phyloP scores from a whole-genome alignment of 192 early-diverging fungal species.

The Coemansia sp. region DNA sequence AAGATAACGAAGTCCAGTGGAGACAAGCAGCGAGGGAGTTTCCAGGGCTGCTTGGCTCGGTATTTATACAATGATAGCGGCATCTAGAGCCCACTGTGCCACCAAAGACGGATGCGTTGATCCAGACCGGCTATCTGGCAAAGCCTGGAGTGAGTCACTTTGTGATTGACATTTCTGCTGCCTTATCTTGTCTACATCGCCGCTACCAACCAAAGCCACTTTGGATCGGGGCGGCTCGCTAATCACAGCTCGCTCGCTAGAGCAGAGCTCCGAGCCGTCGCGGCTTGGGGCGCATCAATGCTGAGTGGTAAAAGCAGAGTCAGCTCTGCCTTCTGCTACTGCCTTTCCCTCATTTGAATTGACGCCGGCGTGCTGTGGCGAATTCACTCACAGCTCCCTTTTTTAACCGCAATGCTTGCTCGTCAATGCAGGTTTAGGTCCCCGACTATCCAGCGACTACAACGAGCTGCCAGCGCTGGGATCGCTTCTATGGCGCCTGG shows the following conservation, averaged over 20 bases:
- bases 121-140: background rate
- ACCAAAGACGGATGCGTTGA: background rate
- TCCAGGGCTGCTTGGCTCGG: background rate
- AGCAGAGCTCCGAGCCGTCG: background rate
- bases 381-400: background rate
- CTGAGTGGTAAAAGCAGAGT: no score
- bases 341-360: background rate
- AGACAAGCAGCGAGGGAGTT: background rate
- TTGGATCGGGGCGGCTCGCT: background rate
- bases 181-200: background rate
- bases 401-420: background rate
- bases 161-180: background rate
- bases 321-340: background rate
- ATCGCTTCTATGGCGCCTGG: background rate
- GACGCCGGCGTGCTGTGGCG: background rate
- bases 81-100: background rate
- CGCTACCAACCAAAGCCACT: background rate
- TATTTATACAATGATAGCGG: background rate
- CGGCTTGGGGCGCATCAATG: background rate
- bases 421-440: background rate
- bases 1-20: background rate
- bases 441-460: background rate
- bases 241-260: background rate
- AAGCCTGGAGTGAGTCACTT: background rate
- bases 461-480: background rate